phyloP scores from a whole-genome alignment of 176 grass and related monocot species.

The Microstegium vimineum region DNA sequence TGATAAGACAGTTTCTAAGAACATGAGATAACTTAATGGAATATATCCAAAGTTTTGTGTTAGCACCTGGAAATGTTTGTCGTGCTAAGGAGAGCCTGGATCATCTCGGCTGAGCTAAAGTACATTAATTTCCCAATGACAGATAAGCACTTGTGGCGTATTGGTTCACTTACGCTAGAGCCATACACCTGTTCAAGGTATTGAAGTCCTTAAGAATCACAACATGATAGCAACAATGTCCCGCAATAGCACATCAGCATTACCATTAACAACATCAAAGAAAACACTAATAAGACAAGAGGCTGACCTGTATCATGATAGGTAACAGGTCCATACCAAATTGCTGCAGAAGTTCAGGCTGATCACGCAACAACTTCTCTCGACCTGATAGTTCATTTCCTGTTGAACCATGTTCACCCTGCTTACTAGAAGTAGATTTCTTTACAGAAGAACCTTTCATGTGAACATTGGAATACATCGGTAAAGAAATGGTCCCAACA shows the following conservation, averaged over 20 bases:
- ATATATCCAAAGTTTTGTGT: neutral
- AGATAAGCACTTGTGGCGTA: conserved; percentile 80
- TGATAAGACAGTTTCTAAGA: conserved; percentile 13
- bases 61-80: conserved; percentile 87
- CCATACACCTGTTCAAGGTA: conserved; percentile 61
- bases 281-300: neutral
- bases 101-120: conserved; percentile 82
- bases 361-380: conserved; percentile 74
- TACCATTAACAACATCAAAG: neutral
- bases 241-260: conserved; percentile 8
- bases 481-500: conserved; percentile 67
- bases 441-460: conserved; percentile 55
- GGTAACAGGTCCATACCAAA: conserved; percentile 87
- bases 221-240: neutral
- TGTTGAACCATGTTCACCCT: conserved; percentile 33
- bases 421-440: conserved; percentile 51
- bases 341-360: conserved; percentile 88
- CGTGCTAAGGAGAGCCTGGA: conserved; percentile 59
- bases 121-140: conserved; percentile 85
- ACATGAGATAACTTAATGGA: neutral
- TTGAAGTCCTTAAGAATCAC: neutral
- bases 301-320: conserved; percentile 65
- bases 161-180: conserved; percentile 67
- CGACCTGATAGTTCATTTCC: conserved; percentile 48
- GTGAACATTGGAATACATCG: conserved; percentile 41